Evolutionary conservation across 2,329 filamentous ascomycete species (phyloP).

Genomic region (Fusarium luffae): DNA sequence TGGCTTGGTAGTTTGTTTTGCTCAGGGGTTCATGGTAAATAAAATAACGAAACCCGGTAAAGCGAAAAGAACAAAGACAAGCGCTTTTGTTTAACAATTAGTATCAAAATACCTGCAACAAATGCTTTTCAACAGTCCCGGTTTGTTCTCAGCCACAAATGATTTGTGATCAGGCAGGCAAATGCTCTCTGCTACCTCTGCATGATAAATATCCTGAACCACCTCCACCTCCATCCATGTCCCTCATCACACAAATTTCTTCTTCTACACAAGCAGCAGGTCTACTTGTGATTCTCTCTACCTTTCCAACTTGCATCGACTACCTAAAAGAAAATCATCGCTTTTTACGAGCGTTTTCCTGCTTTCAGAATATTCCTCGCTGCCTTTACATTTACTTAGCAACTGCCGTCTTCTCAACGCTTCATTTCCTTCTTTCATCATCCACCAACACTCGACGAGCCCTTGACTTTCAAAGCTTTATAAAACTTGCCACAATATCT

Average conservation of each 20-base stretch:
- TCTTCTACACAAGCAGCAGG: background rate
- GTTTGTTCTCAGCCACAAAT: background rate
- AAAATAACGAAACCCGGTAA: background rate
- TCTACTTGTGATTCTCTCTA: background rate
- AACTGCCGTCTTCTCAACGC: background rate
- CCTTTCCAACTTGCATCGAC: background rate
- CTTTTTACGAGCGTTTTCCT: background rate
- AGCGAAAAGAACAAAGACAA: conserved; percentile 9
- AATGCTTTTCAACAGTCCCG: background rate
- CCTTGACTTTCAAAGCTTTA: background rate
- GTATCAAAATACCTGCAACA: background rate
- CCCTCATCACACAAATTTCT: background rate
- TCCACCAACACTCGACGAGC: background rate
- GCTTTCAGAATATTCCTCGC: background rate
- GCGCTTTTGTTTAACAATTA: background rate
- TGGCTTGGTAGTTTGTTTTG: background rate
- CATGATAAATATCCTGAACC: background rate
- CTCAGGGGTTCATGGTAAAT: background rate
- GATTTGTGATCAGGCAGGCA: background rate
- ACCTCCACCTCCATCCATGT: background rate
- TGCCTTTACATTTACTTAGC: background rate
- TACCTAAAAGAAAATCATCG: background rate
- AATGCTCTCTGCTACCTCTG: background rate
- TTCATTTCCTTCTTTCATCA: background rate
- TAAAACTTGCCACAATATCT: background rate